Evolutionary conservation across 2,329 filamentous ascomycete genomes (phyloP), one percentile per base, ranked within the genome.

Genomic region (Tolypocladium inflatum): DNA sequence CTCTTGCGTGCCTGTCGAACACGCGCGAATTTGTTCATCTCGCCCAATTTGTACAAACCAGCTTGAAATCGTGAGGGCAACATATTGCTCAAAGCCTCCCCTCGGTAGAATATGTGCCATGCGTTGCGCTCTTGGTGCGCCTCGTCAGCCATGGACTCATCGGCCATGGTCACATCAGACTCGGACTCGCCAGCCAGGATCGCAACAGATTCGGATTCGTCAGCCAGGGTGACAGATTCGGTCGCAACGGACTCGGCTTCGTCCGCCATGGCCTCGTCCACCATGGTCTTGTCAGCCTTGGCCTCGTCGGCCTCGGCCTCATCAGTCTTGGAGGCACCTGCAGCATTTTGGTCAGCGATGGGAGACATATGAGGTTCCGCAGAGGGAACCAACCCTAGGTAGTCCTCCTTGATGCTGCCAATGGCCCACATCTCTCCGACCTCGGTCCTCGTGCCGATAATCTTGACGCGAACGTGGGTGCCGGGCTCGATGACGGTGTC

Each of bases 391-490:
- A 78, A 87, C 85, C 85, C 85, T 45, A 88, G 79, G 68, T 86
- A 88, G 68, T 88, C 85, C 70, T 88, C 93, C 76, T 96, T 96
- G 77, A 99, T 97, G 65, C 91, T 97, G 60, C 92, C 94, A 72
- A 99, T 96, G 42, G 93, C 94, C 81, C 89, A 97, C 83, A 99
- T 96, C 71, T 90, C 88, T 62, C 90, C 91, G 55, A 97, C 90
- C 72, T 97, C 94, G 63, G 90, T 92, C 74, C 95, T 85, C 55
- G 93, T 89, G 74, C 94, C 94, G 66, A 97, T 90, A 63, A 99
- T 87, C 76, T 97, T 97, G 63, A 97, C 85, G 53, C 94, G 89
- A 62, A 99, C 85, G 66, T 96, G 93, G 19, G 92, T 95, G 54
- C 91, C 91, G 60, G 91, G 91, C 75, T 97, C 92, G 68, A 99